These are phyloP conservation scores for Colletotrichum spinosum DNA, from an alignment of 2,329 filamentous ascomycete species.

Conservation along the genomic window DNA sequence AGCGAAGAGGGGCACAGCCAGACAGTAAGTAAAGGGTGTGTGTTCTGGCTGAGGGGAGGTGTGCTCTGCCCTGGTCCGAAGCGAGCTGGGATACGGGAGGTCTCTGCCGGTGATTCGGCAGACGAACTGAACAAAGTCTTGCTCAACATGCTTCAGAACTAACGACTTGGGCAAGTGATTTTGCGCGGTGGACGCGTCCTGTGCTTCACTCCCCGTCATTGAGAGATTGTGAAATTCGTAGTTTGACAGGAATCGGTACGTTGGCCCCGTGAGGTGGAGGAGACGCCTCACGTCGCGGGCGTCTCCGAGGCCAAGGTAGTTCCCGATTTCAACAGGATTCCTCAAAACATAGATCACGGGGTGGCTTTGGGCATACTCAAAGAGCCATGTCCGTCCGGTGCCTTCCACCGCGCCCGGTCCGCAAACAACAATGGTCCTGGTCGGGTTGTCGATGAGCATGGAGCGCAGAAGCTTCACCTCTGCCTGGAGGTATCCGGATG, in stretches of 20 bases:
- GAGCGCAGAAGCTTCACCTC: slow-evolving; percentile 72
- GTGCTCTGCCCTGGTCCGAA: slow-evolving; percentile 71
- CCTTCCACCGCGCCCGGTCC: slow-evolving; percentile 71
- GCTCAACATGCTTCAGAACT: slow-evolving; percentile 74
- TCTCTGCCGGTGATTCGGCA: slow-evolving; percentile 69
- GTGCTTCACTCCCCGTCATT: too few species aligned
- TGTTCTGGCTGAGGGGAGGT: slow-evolving; percentile 68
- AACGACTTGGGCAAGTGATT: slow-evolving; percentile 62
- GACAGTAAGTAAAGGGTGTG: slow-evolving; percentile 74
- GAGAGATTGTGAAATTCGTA: slow-evolving; percentile 82
- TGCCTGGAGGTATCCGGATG: slow-evolving; percentile 69
- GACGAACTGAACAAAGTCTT: slow-evolving; percentile 74
- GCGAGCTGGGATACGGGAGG: slow-evolving; percentile 59
- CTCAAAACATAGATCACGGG: slow-evolving; percentile 78
- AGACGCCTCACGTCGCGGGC: slow-evolving; percentile 67
- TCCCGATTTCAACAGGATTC: slow-evolving; percentile 72
- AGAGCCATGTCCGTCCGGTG: slow-evolving; percentile 68
- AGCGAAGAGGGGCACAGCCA: slow-evolving; percentile 70
- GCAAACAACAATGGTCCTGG: slow-evolving; percentile 76
- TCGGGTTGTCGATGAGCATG: slow-evolving; percentile 68
- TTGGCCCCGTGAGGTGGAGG: slow-evolving; percentile 65
- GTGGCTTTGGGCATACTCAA: slow-evolving; percentile 71
- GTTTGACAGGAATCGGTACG: slow-evolving; percentile 76
- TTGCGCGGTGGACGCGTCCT: too few species aligned
- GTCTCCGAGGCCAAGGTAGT: slow-evolving; percentile 68